phyloP scores from a whole-genome alignment of 2,329 filamentous ascomycete species.

The Dendrostoma leiphaemia region DNA sequence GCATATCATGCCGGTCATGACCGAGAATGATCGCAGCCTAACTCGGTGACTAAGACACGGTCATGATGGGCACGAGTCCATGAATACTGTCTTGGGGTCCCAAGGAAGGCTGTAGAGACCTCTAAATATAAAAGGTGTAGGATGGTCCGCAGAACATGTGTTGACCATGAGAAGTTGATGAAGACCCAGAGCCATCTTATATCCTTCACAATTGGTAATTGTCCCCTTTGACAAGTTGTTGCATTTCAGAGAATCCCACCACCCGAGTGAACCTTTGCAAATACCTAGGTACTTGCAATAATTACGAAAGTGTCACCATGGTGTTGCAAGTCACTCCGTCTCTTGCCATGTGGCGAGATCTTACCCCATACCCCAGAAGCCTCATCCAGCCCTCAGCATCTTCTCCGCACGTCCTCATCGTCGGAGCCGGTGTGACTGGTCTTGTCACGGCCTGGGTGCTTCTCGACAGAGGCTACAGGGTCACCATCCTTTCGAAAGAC shows the following conservation, averaged over 20 bases:
- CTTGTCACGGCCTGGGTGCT: conserved; percentile 39
- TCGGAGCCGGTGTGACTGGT: conserved; percentile 22
- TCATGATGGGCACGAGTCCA: too few species aligned
- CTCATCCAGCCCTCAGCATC: conserved; percentile 8
- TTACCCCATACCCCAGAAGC: conserved; percentile 14
- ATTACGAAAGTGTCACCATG: conserved; percentile 5
- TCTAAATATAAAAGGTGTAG: neutral
- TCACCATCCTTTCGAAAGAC: conserved; percentile 41
- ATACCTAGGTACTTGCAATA: too few species aligned
- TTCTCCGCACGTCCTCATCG: conserved; percentile 14
- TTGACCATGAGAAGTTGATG: neutral
- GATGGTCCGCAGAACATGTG: neutral
- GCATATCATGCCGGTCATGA: too few species aligned
- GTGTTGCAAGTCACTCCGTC: conserved; percentile 8
- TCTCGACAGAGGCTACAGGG: conserved; percentile 41
- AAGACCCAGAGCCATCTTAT: neutral
- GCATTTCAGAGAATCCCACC: neutral
- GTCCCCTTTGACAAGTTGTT: too few species aligned
- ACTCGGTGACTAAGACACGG: too few species aligned
- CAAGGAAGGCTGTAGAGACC: neutral
- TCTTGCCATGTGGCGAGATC: conserved; percentile 18
- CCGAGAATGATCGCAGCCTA: too few species aligned
- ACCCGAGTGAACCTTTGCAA: too few species aligned
- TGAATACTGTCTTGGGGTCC: too few species aligned
- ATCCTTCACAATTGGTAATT: neutral